These are phyloP conservation scores for Quercus robur DNA, from an alignment of 306 rosid species.

Conservation along the genomic window DNA sequence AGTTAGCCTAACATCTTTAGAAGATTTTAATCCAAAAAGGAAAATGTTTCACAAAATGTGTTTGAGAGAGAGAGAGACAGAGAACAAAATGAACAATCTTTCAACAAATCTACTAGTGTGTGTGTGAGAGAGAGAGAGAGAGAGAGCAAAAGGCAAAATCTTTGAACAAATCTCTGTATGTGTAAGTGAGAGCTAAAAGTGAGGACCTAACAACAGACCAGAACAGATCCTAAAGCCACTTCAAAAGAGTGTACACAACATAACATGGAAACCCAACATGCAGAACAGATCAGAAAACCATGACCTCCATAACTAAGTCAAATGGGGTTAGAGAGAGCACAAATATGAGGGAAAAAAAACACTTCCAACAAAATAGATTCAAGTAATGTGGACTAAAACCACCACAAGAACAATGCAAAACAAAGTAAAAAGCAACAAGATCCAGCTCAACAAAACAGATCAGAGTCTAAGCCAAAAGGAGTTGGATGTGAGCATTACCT, in stretches of 20 bases:
- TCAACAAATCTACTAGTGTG: background rate
- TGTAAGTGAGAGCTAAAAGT: background rate
- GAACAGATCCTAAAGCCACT: conserved; percentile 11
- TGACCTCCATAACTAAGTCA: background rate
- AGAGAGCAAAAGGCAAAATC: background rate
- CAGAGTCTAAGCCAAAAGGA: background rate
- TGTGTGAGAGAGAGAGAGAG: background rate
- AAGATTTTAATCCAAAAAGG: no score
- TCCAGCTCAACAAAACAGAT: conserved; percentile 5
- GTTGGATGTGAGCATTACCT: conserved; percentile 39
- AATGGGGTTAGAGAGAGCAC: background rate
- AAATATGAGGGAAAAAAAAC: background rate
- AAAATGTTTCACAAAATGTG: no score
- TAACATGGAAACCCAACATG: conserved; percentile 5
- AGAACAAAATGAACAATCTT: background rate
- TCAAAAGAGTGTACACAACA: background rate
- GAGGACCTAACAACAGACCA: background rate
- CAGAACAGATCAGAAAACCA: conserved; percentile 11
- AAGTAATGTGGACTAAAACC: background rate
- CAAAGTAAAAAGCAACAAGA: background rate
- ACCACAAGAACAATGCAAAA: background rate
- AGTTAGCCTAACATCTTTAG: no score
- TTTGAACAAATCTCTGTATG: no score
- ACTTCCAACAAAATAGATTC: background rate
- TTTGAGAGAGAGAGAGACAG: background rate